Base-by-base conservation (phyloP, 306 rosid genomes). In the Potentilla sterilis region DNA sequence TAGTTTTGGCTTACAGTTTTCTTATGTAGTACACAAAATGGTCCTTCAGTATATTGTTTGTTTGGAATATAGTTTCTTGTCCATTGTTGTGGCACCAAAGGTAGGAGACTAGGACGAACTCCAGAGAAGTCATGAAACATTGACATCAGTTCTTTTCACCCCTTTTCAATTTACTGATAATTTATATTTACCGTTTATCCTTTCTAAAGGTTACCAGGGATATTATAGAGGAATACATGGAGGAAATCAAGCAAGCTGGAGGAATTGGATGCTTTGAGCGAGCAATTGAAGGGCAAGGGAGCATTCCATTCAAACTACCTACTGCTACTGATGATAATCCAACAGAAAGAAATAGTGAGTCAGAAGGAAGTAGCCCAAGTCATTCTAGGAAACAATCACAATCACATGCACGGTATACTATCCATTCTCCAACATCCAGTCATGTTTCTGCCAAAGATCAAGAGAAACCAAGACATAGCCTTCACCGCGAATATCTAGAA, bases 181-280 rank as follows among this genome's bases (percentile, higher is more conserved):
- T 24, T 46, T 68, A 52, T 47, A 4, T 72, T 55, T 42, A 38
- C 76, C 80, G 70, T 72, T 46, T n/a, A 7, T 67, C 34, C 52
- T 69, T 73, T 67, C 69, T 59, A 68, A 87, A 95, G 99, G 96
- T 89, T 57, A 90, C 80, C 80, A 89, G 96, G 82, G 93, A 88
- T 80, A 70, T 92, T 65, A 85, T 95, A 84, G 96, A 84, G 83
- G 97, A 88, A 59, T 90, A 73, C 83, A 95, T 86, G 97, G 99
- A 85, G 79, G 96, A 92, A 82, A 92, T 90, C 77, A 86, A 83
- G 76, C 79, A 83, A 75, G 97, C 89, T 54, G 91, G 90, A 69
- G 97, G 91, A 46, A 82, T 89, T 68, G 92, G 88, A 71, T 83
- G 85, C 82, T 88, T 90, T 64, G 85, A 81, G 79, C 84, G 83